A percentile compares a stretch with the other conserved stretches of the same genome.
Conservation (phyloP, 2,329 filamentous ascomycete species). For the Plectosphaerella plurivora region DNA sequence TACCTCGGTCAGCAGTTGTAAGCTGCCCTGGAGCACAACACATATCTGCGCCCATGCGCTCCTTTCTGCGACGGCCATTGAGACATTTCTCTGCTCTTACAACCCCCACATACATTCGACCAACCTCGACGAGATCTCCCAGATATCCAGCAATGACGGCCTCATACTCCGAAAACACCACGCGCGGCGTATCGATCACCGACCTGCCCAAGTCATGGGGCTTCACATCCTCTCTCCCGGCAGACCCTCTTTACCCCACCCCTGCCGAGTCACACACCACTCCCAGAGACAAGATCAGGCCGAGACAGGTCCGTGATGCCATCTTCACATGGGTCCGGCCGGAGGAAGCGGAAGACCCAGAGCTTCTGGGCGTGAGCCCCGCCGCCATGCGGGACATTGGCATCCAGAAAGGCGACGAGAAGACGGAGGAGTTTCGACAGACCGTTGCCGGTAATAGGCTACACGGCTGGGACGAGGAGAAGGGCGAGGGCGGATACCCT, state of each 20-base stretch:
- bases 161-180: background rate
- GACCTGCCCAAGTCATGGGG: constrained; percentile 62
- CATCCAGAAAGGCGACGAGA: constrained; percentile 62
- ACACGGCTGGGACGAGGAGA: constrained; percentile 69
- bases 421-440: constrained; percentile 69
- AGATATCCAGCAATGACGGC: background rate
- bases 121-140: background rate
- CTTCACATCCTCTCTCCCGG: constrained; percentile 63
- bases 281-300: constrained; percentile 69
- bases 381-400: constrained; percentile 79
- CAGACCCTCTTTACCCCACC: constrained; percentile 75
- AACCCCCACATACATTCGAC: background rate
- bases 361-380: constrained; percentile 76
- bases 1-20: too few relatives aligned
- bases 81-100: background rate
- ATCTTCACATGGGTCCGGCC: constrained; percentile 90
- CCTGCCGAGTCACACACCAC: constrained; percentile 78
- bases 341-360: constrained; percentile 64
- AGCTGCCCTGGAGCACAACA: too few relatives aligned
- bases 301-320: constrained; percentile 79
- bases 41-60: background rate
- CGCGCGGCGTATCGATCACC: constrained; percentile 35
- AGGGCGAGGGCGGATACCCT: constrained; percentile 71
- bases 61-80: background rate
- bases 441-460: constrained; percentile 80